phyloP scores from a whole-genome alignment of 1,284 basidiomycete genomes.

The Cystobasidiaceae sp. region DNA sequence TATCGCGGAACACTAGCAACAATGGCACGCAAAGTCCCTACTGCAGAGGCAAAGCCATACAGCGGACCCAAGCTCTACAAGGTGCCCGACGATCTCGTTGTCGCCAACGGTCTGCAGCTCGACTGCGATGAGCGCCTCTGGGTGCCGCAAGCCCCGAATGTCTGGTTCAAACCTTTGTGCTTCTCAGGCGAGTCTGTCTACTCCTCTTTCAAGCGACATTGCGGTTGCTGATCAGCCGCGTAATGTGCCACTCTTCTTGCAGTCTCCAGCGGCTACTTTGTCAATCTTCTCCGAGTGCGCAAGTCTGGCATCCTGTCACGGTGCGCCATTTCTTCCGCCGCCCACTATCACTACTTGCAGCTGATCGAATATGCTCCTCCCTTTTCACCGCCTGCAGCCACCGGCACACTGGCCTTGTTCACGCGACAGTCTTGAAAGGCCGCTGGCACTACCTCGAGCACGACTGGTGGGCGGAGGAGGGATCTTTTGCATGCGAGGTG shows the following conservation, averaged over 20 bases:
- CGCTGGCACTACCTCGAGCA: constrained; percentile 40
- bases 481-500: constrained; percentile 36
- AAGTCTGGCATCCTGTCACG: constrained; percentile 38
- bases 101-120: constrained; percentile 33
- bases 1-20: no score
- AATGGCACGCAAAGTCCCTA: neutral
- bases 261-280: constrained; percentile 39
- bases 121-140: constrained; percentile 37
- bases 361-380: no score
- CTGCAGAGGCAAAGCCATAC: constrained; percentile 23
- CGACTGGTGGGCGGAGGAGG: constrained; percentile 39
- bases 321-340: no score
- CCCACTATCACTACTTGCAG: no score
- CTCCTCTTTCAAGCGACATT: neutral
- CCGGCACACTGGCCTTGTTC: constrained; percentile 38
- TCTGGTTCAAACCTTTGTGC: constrained; percentile 37
- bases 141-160: constrained; percentile 36
- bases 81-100: constrained; percentile 38
- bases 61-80: constrained; percentile 34
- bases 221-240: neutral
- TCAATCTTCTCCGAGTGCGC: constrained; percentile 37
- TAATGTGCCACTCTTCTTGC: neutral
- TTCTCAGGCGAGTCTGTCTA: constrained; percentile 20
- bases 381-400: no score
- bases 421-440: constrained; percentile 35